Percentiles rank a stretch among this genome's conserved stretches.
Evolutionary conservation across 139 green algal genomes (phyloP).

Genomic region (Chlamydomonas sp.): DNA sequence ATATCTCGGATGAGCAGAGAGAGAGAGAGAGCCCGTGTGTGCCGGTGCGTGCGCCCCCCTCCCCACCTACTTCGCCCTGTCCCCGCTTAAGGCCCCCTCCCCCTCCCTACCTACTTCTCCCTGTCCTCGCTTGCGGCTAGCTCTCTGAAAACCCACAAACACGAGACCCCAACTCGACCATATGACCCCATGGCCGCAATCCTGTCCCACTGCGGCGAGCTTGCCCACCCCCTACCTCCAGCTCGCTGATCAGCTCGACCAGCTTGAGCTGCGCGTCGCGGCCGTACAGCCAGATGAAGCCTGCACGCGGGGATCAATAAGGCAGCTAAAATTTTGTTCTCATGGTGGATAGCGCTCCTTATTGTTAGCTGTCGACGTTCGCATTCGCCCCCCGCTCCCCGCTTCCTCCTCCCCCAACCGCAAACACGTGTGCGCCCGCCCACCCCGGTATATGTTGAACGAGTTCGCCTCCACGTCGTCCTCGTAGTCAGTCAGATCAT

Average conservation of each 20-base stretch:
- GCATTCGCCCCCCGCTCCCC: background rate
- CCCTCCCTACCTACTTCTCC: background rate
- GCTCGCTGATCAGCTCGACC: conserved; percentile 23
- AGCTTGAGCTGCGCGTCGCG: conserved; percentile 31
- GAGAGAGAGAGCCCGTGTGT: background rate
- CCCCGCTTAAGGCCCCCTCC: background rate
- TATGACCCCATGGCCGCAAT: background rate
- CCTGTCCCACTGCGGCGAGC: background rate
- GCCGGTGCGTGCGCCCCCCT: background rate
- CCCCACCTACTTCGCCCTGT: background rate
- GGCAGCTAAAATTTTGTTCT: background rate
- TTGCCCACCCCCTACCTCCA: background rate
- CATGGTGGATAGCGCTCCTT: background rate
- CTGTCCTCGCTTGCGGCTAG: background rate
- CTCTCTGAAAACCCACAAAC: no score
- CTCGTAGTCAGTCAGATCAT: conserved; percentile 53
- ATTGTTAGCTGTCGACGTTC: background rate
- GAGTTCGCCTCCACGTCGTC: conserved; percentile 56
- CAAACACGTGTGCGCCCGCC: background rate
- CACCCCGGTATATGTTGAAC: conserved; percentile 63
- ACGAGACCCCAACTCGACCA: background rate
- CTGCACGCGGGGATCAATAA: conserved; percentile 11
- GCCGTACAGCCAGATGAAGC: conserved; percentile 43
- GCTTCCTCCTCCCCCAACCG: background rate
- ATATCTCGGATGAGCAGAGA: background rate